These are phyloP conservation scores for Eruca vesicaria DNA, from an alignment of 441 rosid genomes.

Conservation along the genomic window DNA sequence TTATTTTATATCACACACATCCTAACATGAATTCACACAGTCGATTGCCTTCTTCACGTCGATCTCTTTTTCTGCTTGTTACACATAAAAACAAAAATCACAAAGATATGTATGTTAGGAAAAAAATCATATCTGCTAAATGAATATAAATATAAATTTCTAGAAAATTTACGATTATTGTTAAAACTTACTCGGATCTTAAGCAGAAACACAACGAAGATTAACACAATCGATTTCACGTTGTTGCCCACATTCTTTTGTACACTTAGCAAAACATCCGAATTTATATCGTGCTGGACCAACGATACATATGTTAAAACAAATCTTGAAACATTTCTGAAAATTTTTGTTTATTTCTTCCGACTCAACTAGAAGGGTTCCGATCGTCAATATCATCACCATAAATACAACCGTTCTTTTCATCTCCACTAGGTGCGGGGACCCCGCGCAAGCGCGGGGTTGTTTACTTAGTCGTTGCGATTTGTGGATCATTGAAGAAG, in stretches of 20 bases:
- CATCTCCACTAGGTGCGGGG: too few relatives aligned
- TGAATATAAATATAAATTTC: not conserved
- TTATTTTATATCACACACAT: not conserved
- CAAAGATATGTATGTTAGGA: not conserved
- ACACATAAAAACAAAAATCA: not conserved
- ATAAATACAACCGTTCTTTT: not conserved
- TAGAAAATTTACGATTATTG: not conserved
- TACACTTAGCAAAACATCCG: not conserved
- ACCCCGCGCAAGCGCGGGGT: too few relatives aligned
- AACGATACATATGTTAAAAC: not conserved
- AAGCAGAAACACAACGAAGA: not conserved
- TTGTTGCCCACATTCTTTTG: not conserved
- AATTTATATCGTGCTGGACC: not conserved
- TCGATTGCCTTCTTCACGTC: not conserved
- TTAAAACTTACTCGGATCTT: not conserved
- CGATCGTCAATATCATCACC: not conserved
- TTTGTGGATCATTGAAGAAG: too few relatives aligned
- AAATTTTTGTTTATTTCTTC: not conserved
- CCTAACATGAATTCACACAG: not conserved
- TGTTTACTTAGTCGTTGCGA: too few relatives aligned
- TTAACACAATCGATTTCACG: not conserved
- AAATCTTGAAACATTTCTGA: not conserved
- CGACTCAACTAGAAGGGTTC: not conserved
- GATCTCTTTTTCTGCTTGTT: not conserved
- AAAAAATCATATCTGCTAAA: too few relatives aligned